These are phyloP conservation scores for Capsicum rhomboideum DNA, from an alignment of 257 asterid genomes.

Conservation along the genomic window DNA sequence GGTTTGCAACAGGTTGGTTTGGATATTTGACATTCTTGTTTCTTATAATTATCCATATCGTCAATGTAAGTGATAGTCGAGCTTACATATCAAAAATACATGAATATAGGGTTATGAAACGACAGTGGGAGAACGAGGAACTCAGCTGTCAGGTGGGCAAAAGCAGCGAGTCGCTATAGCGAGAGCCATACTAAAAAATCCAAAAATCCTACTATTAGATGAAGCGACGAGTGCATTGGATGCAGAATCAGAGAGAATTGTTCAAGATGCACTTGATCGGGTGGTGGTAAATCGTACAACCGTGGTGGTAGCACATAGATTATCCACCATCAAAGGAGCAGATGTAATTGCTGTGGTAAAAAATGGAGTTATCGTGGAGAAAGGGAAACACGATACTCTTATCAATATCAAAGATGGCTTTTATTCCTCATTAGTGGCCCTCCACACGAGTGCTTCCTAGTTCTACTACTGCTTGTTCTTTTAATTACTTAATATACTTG, in stretches of 20 bases:
- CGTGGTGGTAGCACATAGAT: slow-evolving; percentile 78
- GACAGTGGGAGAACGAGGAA: slow-evolving; percentile 76
- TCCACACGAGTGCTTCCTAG: slow-evolving; percentile 41
- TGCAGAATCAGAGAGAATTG: slow-evolving; percentile 75
- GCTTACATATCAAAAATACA: neutral
- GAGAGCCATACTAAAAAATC: slow-evolving; percentile 69
- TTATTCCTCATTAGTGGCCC: slow-evolving; percentile 64
- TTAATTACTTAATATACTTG: too few relatives aligned
- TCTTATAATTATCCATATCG: neutral
- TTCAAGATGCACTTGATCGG: slow-evolving; percentile 74
- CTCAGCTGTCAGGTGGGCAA: slow-evolving; percentile 81
- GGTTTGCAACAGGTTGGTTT: slow-evolving; percentile 41
- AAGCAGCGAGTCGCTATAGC: slow-evolving; percentile 94
- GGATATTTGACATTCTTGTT: neutral
- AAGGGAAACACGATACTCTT: slow-evolving; percentile 71
- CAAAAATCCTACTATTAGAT: slow-evolving; percentile 62
- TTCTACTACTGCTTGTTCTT: neutral
- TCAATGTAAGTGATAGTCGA: neutral
- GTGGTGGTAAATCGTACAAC: slow-evolving; percentile 75
- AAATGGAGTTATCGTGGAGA: slow-evolving; percentile 74
- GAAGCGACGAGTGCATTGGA: slow-evolving; percentile 92
- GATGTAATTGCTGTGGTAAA: slow-evolving; percentile 75
- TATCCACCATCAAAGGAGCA: slow-evolving; percentile 75
- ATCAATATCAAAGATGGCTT: slow-evolving; percentile 57
- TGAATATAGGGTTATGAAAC: slow-evolving; percentile 63